Base-by-base conservation (phyloP, 805 yeast genomes). In the Yarrowia hollandica region DNA sequence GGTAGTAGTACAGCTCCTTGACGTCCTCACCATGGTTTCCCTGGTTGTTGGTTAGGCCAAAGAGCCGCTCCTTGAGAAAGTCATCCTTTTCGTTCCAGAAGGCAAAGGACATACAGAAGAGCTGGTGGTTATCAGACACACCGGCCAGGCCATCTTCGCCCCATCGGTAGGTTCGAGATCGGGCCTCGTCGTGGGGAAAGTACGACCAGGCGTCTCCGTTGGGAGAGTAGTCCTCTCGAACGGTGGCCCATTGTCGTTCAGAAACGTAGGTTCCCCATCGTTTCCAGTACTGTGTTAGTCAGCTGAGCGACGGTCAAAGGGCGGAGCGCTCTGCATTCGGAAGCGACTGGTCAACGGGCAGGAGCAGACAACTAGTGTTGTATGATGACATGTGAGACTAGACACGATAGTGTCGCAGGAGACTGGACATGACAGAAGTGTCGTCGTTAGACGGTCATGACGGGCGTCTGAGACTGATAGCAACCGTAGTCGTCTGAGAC, bases 11-110 rank as follows among this genome's bases (percentile, higher is more conserved):
- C 56, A 69, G 69, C 59, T 72, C 75, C 74, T 90, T 90, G 62
- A 89, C 96, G 71, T 90, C 97, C 70, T 90, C 97, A 60, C 97
- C 97, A 71, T 90, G 97, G 71, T 91, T 91, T 11, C 97, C 97
- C 70, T 90, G 91, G 12, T 88, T 90, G 55, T 95, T 95, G 23
- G 96, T 90, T 35, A 90, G 79, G 1, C 97, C 97, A 71, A 85
- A 90, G 62, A 87, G 77, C 64, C 89, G 84, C 69, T 90, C 97
- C 72, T 90, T 90, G 71, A 90, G 77, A 65, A 89, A 81, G 39
- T 82, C 84, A 72, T 90, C 97, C 65, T 88, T 77, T 64, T 88
- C 96, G 74, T 90, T 90, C 97, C 97, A 90, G 62, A 91, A 76
- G 2, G 91, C 96, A 76, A 90, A 77, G n/a, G 87, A 80, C 65